Evolutionary conservation across 2,329 filamentous ascomycete genomes (phyloP).

Genomic region (Fusarium buharicum): DNA sequence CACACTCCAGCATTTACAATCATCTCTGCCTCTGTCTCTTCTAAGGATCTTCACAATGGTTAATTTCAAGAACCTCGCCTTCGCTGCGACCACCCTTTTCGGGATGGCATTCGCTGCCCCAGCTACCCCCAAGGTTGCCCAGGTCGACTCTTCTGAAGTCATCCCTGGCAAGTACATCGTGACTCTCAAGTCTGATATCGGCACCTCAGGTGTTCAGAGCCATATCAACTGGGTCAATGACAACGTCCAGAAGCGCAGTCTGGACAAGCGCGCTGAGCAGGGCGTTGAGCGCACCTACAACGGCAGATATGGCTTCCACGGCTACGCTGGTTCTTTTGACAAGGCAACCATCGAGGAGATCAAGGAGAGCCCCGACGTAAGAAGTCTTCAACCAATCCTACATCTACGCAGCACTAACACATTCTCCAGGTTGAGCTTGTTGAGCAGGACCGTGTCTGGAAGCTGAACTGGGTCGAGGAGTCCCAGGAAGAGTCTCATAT

Average conservation of each 20-base stretch:
- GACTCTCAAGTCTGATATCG: slow-evolving; percentile 66
- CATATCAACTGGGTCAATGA: slow-evolving; percentile 63
- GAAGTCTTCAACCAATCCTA: slow-evolving; percentile 9
- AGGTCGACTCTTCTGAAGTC: slow-evolving; percentile 32
- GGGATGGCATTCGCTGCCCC: slow-evolving; percentile 39
- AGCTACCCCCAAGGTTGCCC: slow-evolving; percentile 21
- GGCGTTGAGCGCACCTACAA: slow-evolving; percentile 49
- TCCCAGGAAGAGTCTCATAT: slow-evolving; percentile 21
- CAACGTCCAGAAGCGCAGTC: slow-evolving; percentile 62
- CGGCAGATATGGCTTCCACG: slow-evolving; percentile 50
- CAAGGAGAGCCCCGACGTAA: slow-evolving; percentile 55
- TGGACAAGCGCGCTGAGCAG: slow-evolving; percentile 57
- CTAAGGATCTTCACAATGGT: slow-evolving; percentile 43
- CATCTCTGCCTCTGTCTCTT: slow-evolving; percentile 1
- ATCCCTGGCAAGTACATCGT: slow-evolving; percentile 66
- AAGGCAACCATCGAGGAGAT: slow-evolving; percentile 54
- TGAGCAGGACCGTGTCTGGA: slow-evolving; percentile 48
- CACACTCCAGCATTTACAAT: slow-evolving; percentile 20
- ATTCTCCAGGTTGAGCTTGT: slow-evolving; percentile 44
- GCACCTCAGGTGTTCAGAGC: slow-evolving; percentile 56
- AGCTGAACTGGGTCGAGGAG: slow-evolving; percentile 40
- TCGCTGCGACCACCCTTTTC: slow-evolving; percentile 43
- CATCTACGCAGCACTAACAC: slow-evolving; percentile 3
- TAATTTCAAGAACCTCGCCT: slow-evolving; percentile 45
- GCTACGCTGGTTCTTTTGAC: slow-evolving; percentile 58